These are phyloP conservation scores for Lipomyces sp. DNA, from an alignment of 805 yeast genomes.

Conservation along the genomic window DNA sequence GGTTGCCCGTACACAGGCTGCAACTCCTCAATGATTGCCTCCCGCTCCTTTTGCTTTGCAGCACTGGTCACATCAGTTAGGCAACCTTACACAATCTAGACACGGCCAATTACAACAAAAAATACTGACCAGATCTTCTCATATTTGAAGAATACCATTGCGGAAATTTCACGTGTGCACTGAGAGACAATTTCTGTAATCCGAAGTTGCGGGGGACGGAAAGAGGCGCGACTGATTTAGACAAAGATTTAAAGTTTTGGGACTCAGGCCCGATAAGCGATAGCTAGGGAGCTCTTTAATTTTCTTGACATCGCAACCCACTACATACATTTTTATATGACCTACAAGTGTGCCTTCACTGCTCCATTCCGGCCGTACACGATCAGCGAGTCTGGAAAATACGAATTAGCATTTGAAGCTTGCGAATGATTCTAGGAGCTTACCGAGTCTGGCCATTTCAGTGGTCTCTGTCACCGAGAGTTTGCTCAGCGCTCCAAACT, in stretches of 20 bases:
- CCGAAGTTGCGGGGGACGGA: no score
- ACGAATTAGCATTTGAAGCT: neutral
- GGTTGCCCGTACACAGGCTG: conserved; percentile 42
- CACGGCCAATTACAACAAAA: neutral
- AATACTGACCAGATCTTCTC: conserved; percentile 13
- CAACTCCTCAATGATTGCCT: conserved; percentile 37
- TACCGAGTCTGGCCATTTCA: no score
- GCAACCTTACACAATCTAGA: neutral
- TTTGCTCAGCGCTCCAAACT: conserved; percentile 1
- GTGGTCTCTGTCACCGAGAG: neutral
- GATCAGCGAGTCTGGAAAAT: neutral
- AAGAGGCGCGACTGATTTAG: no score
- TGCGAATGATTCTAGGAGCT: no score
- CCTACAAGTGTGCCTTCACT: no score
- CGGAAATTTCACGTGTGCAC: no score
- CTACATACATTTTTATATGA: no score
- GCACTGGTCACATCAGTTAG: conserved; percentile 8
- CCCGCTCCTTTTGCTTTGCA: conserved; percentile 38
- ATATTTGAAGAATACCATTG: conserved; percentile 9
- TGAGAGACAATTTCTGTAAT: no score
- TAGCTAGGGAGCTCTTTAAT: neutral
- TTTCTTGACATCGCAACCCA: no score
- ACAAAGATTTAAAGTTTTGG: no score
- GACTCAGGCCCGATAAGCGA: no score
- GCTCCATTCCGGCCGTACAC: neutral